Base-by-base conservation (phyloP, 768 basidiomycete species). In the Russula foetens region DNA sequence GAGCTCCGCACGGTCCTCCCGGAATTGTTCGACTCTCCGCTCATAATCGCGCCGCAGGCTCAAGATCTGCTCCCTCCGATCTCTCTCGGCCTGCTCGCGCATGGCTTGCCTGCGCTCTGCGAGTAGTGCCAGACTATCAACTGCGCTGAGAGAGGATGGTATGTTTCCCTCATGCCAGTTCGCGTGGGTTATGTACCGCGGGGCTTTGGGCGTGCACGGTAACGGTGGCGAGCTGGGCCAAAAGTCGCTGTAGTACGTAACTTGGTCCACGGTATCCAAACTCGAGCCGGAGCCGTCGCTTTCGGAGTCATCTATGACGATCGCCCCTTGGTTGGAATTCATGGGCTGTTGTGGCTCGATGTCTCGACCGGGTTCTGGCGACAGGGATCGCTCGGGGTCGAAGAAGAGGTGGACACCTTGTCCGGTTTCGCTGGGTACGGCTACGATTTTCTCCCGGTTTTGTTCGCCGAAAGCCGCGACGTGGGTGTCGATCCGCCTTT, bases 381-480 rank as follows among this genome's bases (percentile, higher is more conserved):
- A 45, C 15, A 59, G 28, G n/a, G 58, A 53, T 2, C 28, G 58
- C n/a, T 60, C 53, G 8, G 41, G 45, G 46, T 60, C 52, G 17
- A 59, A 54, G 26, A 8, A 9, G 11, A 41, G 45, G 26, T 39
- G 58, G 2, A 53, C 52, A 14, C 58, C 58, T 8, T 53, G 33
- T 21, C 58, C 58, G 2, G 58, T 53, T 7, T 38, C 28, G 23
- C 52, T 59, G 8, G 58, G 58, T 12, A 12, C 43, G 26, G 58
- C 52, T 4, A 38, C 7, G 21, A 59, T 53, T 17, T 46, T 48
- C 52, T 46, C 39, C 38, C 28, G 26, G 52, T 59, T 59, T 35
- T 54, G 44, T 45, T 47, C 46, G 21, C 59, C 53, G 26, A 48
- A 53, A 6, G 45, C 45, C 4, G 58, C 58, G 33, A 59, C 52